phyloP scores from a whole-genome alignment of 768 basidiomycete genomes.

The Lactifluus volemus region DNA sequence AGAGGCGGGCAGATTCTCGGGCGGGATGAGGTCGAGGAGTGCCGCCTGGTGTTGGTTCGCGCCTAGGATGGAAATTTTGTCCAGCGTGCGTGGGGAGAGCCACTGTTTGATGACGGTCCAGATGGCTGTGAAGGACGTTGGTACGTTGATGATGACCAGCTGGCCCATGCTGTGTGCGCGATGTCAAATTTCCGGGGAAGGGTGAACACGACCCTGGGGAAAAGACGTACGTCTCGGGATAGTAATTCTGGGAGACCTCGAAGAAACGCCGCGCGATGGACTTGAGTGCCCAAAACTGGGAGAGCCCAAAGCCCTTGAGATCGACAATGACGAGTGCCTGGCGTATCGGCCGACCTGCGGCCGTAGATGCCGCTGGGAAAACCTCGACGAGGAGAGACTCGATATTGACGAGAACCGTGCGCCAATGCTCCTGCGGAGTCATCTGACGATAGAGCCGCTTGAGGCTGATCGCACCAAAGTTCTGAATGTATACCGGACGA shows the following conservation, averaged over 20 bases:
- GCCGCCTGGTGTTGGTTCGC: conserved; percentile 42
- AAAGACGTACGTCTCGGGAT: conserved; percentile 58
- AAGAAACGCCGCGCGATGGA: conserved; percentile 51
- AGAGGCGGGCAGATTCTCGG: conserved; percentile 49
- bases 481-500: conserved; percentile 61
- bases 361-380: conserved; percentile 53
- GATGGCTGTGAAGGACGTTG: conserved; percentile 61
- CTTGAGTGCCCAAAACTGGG: conserved; percentile 73
- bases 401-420: conserved; percentile 53
- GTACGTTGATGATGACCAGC: conserved; percentile 63
- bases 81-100: conserved; percentile 63
- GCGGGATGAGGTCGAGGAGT: conserved; percentile 52
- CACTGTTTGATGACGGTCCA: conserved; percentile 64
- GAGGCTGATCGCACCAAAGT: conserved; percentile 51
- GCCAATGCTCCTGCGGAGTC: conserved; percentile 44
- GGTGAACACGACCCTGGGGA: background rate
- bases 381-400: conserved; percentile 60
- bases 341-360: conserved; percentile 41
- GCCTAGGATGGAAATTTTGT: conserved; percentile 60
- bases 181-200: too few relatives aligned
- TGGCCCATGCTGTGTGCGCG: conserved; percentile 52
- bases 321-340: conserved; percentile 60
- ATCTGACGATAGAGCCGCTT: conserved; percentile 47
- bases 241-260: conserved; percentile 73
- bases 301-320: conserved; percentile 56